Conservation (phyloP, 148 eudicot genomes). For the Chenopodium album region DNA sequence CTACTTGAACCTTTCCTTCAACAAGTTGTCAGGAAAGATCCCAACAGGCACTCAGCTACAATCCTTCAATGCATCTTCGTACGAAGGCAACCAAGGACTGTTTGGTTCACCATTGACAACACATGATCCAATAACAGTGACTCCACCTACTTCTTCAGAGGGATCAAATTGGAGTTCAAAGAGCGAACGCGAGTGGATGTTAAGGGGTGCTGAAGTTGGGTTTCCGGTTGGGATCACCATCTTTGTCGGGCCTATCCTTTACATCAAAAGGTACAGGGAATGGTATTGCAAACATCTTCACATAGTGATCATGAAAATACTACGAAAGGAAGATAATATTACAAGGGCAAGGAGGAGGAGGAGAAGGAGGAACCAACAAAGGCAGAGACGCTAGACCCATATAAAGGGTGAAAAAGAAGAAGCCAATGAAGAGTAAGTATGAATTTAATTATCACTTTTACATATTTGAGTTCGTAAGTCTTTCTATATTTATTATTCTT, state of each 20-base stretch:
- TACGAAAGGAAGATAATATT: not conserved
- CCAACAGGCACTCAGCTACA: constrained; percentile 35
- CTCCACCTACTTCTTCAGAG: not conserved
- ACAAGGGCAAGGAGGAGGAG: constrained; percentile 7
- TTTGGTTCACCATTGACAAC: constrained; percentile 27
- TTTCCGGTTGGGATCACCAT: constrained; percentile 19
- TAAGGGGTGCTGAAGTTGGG: constrained; percentile 18
- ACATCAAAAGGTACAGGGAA: constrained; percentile 22
- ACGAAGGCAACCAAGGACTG: constrained; percentile 30
- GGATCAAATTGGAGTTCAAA: constrained; percentile 1
- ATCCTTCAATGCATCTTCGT: constrained; percentile 26
- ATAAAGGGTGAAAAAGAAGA: too few relatives aligned
- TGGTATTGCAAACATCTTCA: constrained; percentile 22
- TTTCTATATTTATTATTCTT: too few relatives aligned
- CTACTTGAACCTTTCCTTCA: constrained; percentile 29
- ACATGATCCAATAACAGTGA: too few relatives aligned
- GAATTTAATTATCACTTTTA: too few relatives aligned
- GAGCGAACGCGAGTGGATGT: constrained; percentile 1
- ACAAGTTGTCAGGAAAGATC: constrained; percentile 28
- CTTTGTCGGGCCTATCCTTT: constrained; percentile 17
- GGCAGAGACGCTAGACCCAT: not conserved
- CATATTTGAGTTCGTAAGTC: too few relatives aligned
- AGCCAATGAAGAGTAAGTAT: too few relatives aligned
- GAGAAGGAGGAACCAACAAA: not conserved
- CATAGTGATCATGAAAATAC: constrained; percentile 8